Evolutionary conservation across 768 basidiomycete species (phyloP).

Genomic region (Ramaria sp.): DNA sequence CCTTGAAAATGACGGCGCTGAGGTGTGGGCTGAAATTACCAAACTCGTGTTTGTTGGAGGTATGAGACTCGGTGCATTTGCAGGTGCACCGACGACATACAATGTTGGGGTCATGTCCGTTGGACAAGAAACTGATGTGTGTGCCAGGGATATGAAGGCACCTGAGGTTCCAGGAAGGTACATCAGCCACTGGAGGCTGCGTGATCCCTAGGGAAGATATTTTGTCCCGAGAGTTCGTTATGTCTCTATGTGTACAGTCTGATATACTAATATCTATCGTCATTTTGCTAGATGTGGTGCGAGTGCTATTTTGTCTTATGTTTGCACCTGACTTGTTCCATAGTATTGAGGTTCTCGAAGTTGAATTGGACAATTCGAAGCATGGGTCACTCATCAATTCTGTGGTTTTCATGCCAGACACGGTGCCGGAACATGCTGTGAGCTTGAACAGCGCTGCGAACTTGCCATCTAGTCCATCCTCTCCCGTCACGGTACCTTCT

Average conservation of each 20-base stretch:
- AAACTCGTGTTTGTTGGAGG: conserved; percentile 65
- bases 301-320: neutral
- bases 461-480: neutral
- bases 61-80: conserved; percentile 38
- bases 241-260: neutral
- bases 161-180: conserved; percentile 67
- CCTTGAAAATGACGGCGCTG: conserved; percentile 52
- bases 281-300: conserved; percentile 6
- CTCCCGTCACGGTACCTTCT: conserved; percentile 3
- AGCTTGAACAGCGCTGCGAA: neutral
- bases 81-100: conserved; percentile 22
- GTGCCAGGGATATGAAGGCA: conserved; percentile 72
- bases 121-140: conserved; percentile 52
- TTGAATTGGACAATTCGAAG: neutral
- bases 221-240: conserved; percentile 64
- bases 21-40: conserved; percentile 60
- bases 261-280: neutral
- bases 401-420: neutral
- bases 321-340: neutral
- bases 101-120: conserved; percentile 46
- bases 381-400: conserved; percentile 3
- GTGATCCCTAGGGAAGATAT: conserved; percentile 41
- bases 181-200: conserved; percentile 68
- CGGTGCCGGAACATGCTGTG: neutral
- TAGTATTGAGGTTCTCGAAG: neutral